Evolutionary conservation across 371 early-diverging fungal genomes (phyloP).

Genomic region (Coemansia sp.): DNA sequence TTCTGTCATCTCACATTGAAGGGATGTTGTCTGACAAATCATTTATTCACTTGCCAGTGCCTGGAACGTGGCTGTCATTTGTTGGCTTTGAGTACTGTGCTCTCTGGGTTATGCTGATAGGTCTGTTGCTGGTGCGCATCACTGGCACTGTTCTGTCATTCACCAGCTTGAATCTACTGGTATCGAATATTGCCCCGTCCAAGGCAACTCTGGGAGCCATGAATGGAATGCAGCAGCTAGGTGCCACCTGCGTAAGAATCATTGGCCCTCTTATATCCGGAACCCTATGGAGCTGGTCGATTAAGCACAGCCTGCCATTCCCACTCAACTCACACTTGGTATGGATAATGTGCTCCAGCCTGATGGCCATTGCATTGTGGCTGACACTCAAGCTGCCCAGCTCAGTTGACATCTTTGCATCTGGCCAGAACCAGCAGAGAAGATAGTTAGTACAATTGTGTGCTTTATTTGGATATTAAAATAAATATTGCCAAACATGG

Average conservation of each 20-base stretch:
- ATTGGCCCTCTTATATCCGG: slow-evolving; percentile 41
- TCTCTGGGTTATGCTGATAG: slow-evolving; percentile 28
- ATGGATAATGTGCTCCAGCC: slow-evolving; percentile 24
- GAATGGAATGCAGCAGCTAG: slow-evolving; percentile 48
- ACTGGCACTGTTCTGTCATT: slow-evolving; percentile 14
- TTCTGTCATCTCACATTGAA: slow-evolving; percentile 12
- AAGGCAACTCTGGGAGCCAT: slow-evolving; percentile 37
- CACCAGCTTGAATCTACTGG: slow-evolving; percentile 43
- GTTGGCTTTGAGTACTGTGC: background rate
- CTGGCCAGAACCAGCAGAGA: background rate
- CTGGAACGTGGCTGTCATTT: background rate
- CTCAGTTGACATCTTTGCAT: slow-evolving; percentile 32
- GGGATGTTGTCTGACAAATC: background rate
- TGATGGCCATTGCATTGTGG: slow-evolving; percentile 3
- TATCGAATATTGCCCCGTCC: slow-evolving; percentile 40
- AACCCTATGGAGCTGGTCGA: slow-evolving; percentile 37
- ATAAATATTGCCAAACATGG: background rate
- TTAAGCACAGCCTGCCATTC: slow-evolving; percentile 24
- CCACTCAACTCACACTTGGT: slow-evolving; percentile 47
- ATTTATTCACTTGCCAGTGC: background rate
- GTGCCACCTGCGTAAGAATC: slow-evolving; percentile 18
- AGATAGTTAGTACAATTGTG: no score
- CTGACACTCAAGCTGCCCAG: slow-evolving; percentile 18
- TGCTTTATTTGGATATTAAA: background rate
- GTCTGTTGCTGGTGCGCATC: slow-evolving; percentile 16